A percentile compares a stretch with the other conserved stretches of the same genome.
These are phyloP conservation scores for Alternaria sp. DNA, from an alignment of 2,329 filamentous ascomycete genomes.

Conservation along the genomic window DNA sequence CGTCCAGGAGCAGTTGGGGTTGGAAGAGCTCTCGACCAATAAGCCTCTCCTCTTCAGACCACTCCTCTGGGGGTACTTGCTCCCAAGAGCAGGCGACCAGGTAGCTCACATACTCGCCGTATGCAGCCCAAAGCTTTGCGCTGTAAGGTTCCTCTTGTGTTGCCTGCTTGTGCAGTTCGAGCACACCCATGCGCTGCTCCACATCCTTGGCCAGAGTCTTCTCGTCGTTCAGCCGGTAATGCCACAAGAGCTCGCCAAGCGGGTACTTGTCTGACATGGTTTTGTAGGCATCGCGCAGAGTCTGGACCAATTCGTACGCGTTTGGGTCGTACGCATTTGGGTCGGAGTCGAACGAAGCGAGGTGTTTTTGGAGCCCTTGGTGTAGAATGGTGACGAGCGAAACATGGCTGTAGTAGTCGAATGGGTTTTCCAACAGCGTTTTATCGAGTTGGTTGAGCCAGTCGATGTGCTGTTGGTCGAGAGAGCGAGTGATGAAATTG, in stretches of 20 bases:
- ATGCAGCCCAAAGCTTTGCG: slow-evolving; percentile 75
- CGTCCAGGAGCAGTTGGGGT: slow-evolving; percentile 68
- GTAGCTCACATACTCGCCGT: slow-evolving; percentile 78
- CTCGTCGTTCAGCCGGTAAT: slow-evolving; percentile 78
- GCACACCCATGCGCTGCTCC: slow-evolving; percentile 71
- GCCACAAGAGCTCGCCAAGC: slow-evolving; percentile 78
- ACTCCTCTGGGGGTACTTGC: slow-evolving; percentile 52
- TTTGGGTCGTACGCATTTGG: slow-evolving; percentile 52
- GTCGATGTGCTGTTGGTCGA: slow-evolving; percentile 53
- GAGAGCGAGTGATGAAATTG: slow-evolving; percentile 50
- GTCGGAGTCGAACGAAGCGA: slow-evolving; percentile 38
- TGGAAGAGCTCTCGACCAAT: slow-evolving; percentile 76
- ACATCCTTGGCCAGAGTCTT: slow-evolving; percentile 65
- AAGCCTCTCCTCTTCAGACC: slow-evolving; percentile 71
- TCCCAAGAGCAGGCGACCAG: slow-evolving; percentile 71
- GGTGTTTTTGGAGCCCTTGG: slow-evolving; percentile 55
- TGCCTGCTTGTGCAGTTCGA: slow-evolving; percentile 76
- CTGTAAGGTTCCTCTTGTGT: slow-evolving; percentile 75
- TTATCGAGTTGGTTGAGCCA: slow-evolving; percentile 54
- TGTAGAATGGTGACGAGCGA: slow-evolving; percentile 57
- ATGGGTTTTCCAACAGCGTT: slow-evolving; percentile 55
- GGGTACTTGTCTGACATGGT: slow-evolving; percentile 69
- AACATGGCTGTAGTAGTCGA: slow-evolving; percentile 58
- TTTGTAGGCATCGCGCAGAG: slow-evolving; percentile 59
- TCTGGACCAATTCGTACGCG: slow-evolving; percentile 53